These are phyloP conservation scores for Xylaria hypoxylon DNA, from an alignment of 2,329 filamentous ascomycete species.

Conservation along the genomic window DNA sequence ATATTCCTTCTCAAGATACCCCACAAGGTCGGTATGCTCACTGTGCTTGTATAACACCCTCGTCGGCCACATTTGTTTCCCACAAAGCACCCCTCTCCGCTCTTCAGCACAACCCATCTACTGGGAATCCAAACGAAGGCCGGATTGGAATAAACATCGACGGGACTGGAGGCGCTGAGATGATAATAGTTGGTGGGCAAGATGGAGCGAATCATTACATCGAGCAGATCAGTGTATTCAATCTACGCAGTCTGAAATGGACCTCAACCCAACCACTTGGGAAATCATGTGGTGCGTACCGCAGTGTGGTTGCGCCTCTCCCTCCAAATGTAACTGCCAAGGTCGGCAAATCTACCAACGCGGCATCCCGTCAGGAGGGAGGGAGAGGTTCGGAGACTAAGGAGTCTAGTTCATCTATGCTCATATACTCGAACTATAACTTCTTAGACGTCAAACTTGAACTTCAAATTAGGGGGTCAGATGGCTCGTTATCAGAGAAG, in stretches of 20 bases:
- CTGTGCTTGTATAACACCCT: constrained; percentile 91
- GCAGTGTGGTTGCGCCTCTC: constrained; percentile 91
- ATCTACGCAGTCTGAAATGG: constrained; percentile 94
- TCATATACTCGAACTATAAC: constrained; percentile 99
- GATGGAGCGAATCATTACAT: constrained; percentile 99
- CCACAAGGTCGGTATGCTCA: constrained; percentile 97
- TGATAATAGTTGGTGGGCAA: constrained; percentile 96
- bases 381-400: constrained; percentile 66
- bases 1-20: constrained; percentile 80
- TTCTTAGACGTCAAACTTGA: constrained; percentile 97
- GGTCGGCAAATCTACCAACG: constrained; percentile 70
- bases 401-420: constrained; percentile 77
- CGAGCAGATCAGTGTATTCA: constrained; percentile 98
- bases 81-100: constrained; percentile 85
- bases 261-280: constrained; percentile 88
- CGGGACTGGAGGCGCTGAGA: constrained; percentile 91
- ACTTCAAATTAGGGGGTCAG: constrained; percentile 85
- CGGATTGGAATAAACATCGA: constrained; percentile 89
- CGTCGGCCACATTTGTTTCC: constrained; percentile 87
- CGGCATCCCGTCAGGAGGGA: constrained; percentile 56
- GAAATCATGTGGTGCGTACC: constrained; percentile 94
- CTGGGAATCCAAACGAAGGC: constrained; percentile 86
- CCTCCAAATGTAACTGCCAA: constrained; percentile 72
- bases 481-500: constrained; percentile 86
- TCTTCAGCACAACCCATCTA: constrained; percentile 88